Evolutionary conservation across 768 basidiomycete genomes (phyloP).

Genomic region (Xerocomus spinulosus): DNA sequence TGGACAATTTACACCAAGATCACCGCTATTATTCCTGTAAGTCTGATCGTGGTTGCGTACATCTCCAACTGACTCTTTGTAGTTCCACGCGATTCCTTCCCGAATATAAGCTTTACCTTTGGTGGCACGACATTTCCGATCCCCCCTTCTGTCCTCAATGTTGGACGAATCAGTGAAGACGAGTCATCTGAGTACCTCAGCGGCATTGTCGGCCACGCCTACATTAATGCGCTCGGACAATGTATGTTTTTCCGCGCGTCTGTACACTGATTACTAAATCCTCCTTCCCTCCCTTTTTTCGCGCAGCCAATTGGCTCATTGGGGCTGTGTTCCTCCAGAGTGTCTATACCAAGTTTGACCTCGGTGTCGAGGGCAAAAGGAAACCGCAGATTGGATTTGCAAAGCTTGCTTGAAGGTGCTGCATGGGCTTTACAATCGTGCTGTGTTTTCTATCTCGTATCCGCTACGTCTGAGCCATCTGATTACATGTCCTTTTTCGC

Average conservation of each 20-base stretch:
- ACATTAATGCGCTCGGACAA: too few relatives aligned
- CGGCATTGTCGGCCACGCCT: constrained; percentile 17
- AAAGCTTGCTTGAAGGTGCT: constrained; percentile 5
- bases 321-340: constrained; percentile 40
- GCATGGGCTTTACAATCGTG: too few relatives aligned
- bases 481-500: too few relatives aligned
- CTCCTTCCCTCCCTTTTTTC: too few relatives aligned
- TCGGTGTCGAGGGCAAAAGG: constrained; percentile 19
- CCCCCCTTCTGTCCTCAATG: constrained; percentile 31
- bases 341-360: constrained; percentile 40
- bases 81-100: constrained; percentile 29
- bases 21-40: constrained; percentile 30
- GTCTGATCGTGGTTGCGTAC: too few relatives aligned
- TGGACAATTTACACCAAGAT: constrained; percentile 14
- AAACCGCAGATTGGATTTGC: constrained; percentile 37
- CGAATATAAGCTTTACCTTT: constrained; percentile 33
- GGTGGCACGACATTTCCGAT: constrained; percentile 34
- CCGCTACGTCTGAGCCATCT: too few relatives aligned
- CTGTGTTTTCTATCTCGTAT: too few relatives aligned
- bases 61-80: not conserved
- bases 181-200: constrained; percentile 29
- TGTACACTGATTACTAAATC: not conserved
- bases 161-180: constrained; percentile 29
- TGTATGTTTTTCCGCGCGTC: not conserved
- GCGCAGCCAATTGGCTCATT: constrained; percentile 27